Evolutionary conservation across 768 basidiomycete species (phyloP), one percentile per base, ranked within the genome.

Genomic region (Phanerodontia chrysosporium): DNA sequence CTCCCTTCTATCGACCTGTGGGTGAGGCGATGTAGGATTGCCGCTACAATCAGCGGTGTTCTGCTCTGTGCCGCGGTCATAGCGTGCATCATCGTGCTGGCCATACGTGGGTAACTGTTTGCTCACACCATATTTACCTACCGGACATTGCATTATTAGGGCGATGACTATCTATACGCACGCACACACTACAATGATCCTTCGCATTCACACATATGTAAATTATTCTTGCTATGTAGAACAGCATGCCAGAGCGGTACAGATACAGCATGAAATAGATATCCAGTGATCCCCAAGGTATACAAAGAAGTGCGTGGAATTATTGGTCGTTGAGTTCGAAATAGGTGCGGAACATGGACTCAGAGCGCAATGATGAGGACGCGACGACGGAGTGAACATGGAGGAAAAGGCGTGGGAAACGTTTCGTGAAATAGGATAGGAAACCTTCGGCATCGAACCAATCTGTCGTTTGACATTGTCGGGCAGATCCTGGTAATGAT

Each of bases 401-500:
- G 51, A 98, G 76, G 80, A 99, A 93, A 9, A 98, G 80, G 16
- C 75, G 78, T 14, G 97, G 97, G 75, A 89, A 98, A n/a, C 95
- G 85, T 29, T 84, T 80, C 2, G 96, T 98, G 70, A 98, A 99
- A 73, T 98, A 99, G 1, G 80, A 76, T 55, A 99, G 74, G 78
- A 91, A 98, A 12, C 96, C 96, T 61, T 89, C 87, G 0, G 97
- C 80, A 98, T 88, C 13, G 89, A 79, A 4, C 96, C 95, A 10
- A 98, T 78, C 73, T 90, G 85, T 44, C 89, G 84, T 68, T 92
- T 95, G 55, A 93, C 92, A 64, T 89, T 85, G 63, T 94, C 92
- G 1, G 96, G 96, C 12, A 99, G 75, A 73, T 99, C 97, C 74
- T 98, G 96, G 69, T 96, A 97, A 69, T 98, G 95, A 63, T 98